Evolutionary conservation across 2,329 filamentous ascomycete species (phyloP).

Genomic region (Nothopassalora personata): DNA sequence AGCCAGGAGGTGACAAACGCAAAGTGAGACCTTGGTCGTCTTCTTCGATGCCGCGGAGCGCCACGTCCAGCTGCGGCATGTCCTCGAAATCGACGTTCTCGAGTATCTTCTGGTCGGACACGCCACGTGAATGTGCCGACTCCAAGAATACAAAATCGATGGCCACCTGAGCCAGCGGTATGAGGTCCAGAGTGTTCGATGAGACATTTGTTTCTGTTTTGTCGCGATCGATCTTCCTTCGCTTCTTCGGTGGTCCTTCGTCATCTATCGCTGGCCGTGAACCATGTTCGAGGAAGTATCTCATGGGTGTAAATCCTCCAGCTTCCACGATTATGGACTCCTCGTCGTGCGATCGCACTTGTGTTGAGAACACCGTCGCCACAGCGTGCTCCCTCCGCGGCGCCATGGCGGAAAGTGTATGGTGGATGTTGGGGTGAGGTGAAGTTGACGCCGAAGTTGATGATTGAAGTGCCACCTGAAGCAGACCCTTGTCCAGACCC

Average conservation of each 20-base stretch:
- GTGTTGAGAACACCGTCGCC: slow-evolving; percentile 24
- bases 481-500: neutral
- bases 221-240: slow-evolving; percentile 11
- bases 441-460: neutral
- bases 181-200: slow-evolving; percentile 3
- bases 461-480: neutral
- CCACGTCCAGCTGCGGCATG: slow-evolving; percentile 15
- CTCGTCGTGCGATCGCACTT: slow-evolving; percentile 25
- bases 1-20: slow-evolving; percentile 15
- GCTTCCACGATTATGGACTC: slow-evolving; percentile 28
- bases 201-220: neutral
- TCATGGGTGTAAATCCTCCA: slow-evolving; percentile 27
- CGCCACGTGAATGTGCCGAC: slow-evolving; percentile 9
- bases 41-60: slow-evolving; percentile 15
- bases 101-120: slow-evolving; percentile 7
- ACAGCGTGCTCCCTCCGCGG: slow-evolving; percentile 18
- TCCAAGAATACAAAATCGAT: slow-evolving; percentile 29
- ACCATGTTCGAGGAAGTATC: slow-evolving; percentile 29
- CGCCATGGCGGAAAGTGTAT: slow-evolving; percentile 11
- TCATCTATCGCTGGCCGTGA: slow-evolving; percentile 11
- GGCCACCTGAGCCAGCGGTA: slow-evolving; percentile 23
- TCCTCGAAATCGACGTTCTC: slow-evolving; percentile 22
- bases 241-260: slow-evolving; percentile 24
- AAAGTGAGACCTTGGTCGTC: slow-evolving; percentile 16
- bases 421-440: neutral